Percentiles rank a stretch among this genome's conserved stretches.
These are phyloP conservation scores for Trichocladium antarcticum DNA, from an alignment of 495 filamentous ascomycete genomes.

Conservation along the genomic window DNA sequence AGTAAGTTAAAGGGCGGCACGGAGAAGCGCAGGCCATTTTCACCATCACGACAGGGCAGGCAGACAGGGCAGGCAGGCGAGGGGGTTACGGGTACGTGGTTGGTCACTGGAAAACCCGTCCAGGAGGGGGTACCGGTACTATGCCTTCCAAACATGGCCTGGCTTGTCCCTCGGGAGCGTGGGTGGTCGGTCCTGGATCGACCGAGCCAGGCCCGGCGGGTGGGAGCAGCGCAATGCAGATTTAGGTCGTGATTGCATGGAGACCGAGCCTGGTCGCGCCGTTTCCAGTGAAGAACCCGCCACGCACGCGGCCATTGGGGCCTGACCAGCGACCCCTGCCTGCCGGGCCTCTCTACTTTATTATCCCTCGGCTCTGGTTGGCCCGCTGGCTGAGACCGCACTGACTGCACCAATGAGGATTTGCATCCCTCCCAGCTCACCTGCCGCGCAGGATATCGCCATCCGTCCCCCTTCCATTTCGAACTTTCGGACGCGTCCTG, in stretches of 20 bases:
- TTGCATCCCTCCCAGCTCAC: neutral
- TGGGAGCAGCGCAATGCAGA: constrained; percentile 5
- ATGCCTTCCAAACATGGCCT: neutral
- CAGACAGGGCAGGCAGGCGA: neutral
- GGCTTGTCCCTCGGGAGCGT: neutral
- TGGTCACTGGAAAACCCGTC: neutral
- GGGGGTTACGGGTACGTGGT: neutral
- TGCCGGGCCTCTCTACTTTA: constrained; percentile 3
- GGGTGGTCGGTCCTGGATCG: neutral
- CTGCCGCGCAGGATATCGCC: neutral
- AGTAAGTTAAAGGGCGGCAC: constrained; percentile 5
- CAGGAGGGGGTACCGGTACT: neutral
- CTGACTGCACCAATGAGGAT: constrained; percentile 9
- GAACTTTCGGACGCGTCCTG: too few relatives aligned
- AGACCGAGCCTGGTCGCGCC: constrained; percentile 11
- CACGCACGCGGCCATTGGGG: neutral
- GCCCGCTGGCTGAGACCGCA: neutral
- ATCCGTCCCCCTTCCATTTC: neutral
- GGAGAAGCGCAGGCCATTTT: neutral
- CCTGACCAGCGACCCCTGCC: constrained; percentile 1
- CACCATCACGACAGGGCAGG: too few relatives aligned
- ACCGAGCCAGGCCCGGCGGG: neutral
- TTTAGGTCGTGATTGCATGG: constrained; percentile 5
- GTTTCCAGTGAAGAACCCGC: constrained; percentile 3
- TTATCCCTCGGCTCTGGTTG: constrained; percentile 11